phyloP scores from a whole-genome alignment of 768 basidiomycete genomes.

The Lactarius tabidus region DNA sequence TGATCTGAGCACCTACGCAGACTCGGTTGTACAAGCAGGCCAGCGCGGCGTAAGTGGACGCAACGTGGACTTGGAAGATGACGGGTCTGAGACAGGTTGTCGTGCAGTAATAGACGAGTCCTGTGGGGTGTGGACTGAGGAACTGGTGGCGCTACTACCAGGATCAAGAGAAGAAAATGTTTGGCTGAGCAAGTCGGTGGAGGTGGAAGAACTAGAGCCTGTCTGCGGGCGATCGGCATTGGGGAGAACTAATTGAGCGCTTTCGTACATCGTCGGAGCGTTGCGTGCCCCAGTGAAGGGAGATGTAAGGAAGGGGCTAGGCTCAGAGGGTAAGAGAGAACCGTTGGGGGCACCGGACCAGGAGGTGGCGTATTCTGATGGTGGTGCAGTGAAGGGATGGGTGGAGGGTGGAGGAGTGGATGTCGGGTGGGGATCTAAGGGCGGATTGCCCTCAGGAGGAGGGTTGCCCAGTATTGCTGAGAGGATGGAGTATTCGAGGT shows the following conservation, averaged over 20 bases:
- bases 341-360: slow-evolving; percentile 13
- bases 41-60: slow-evolving; percentile 25
- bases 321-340: slow-evolving; percentile 9
- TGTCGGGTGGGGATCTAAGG: slow-evolving; percentile 26
- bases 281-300: slow-evolving; percentile 8
- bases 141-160: slow-evolving; percentile 4
- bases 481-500: slow-evolving; percentile 92
- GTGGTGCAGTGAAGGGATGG: slow-evolving; percentile 5
- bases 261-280: slow-evolving; percentile 12
- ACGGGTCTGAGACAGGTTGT: slow-evolving; percentile 2
- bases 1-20: slow-evolving; percentile 17
- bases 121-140: slow-evolving; percentile 5
- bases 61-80: slow-evolving; percentile 9
- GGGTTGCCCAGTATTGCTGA: slow-evolving; percentile 74
- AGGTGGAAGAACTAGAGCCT: slow-evolving; percentile 2
- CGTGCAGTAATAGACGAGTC: slow-evolving; percentile 3
- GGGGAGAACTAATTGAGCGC: background rate
- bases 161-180: slow-evolving; percentile 7
- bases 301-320: slow-evolving; percentile 15
- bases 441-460: slow-evolving; percentile 20
- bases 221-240: slow-evolving; percentile 9
- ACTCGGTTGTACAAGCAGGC: slow-evolving; percentile 21
- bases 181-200: slow-evolving; percentile 22
- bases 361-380: slow-evolving; percentile 16
- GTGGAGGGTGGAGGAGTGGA: slow-evolving; percentile 20